phyloP scores from a whole-genome alignment of 192 early-diverging fungal species.

The Coemansia sp. region DNA sequence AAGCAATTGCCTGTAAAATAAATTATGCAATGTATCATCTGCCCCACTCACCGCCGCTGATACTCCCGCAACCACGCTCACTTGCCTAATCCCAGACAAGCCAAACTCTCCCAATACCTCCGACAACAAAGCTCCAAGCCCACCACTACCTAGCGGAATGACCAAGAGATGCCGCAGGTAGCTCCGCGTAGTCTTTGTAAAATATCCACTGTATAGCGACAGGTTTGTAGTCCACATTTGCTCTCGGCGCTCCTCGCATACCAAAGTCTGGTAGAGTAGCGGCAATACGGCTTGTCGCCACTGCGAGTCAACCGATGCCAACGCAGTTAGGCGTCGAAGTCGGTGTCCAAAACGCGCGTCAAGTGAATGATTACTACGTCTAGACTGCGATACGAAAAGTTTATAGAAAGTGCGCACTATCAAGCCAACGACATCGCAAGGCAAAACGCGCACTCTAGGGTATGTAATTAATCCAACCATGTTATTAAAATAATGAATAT shows the following conservation, averaged over 20 bases:
- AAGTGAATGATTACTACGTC: not conserved
- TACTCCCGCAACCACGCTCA: not conserved
- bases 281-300: conserved; percentile 28
- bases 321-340: not conserved
- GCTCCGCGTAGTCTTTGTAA: not conserved
- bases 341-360: not conserved
- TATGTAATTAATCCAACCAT: not conserved
- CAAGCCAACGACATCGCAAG: conserved; percentile 18
- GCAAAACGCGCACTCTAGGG: not conserved
- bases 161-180: conserved; percentile 16
- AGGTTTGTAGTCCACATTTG: conserved; percentile 23
- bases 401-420: conserved; percentile 14
- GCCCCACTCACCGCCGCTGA: not conserved
- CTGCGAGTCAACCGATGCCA: conserved; percentile 12
- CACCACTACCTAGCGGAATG: not conserved
- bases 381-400: not conserved
- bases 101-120: not conserved
- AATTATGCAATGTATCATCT: not conserved
- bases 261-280: conserved; percentile 16
- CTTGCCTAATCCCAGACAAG: not conserved
- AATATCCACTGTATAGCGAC: not conserved
- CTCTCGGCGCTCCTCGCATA: conserved; percentile 17
- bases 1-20: not conserved
- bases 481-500: not conserved
- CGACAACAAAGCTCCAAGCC: not conserved